Evolutionary conservation across 352 stramenopile species (phyloP).

Genomic region (Phytophthora parvispora): DNA sequence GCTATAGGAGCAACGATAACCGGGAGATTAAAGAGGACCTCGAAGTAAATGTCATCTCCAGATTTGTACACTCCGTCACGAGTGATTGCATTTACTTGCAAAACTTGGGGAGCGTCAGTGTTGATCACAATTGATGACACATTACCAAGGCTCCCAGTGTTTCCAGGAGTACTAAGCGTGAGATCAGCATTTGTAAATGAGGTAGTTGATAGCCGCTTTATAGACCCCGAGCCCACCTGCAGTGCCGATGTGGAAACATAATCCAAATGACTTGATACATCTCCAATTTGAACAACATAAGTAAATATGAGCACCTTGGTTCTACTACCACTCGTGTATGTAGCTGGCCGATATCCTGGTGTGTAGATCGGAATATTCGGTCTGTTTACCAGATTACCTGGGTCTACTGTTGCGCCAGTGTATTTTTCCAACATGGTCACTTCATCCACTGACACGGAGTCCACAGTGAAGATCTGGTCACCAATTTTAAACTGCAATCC

Average conservation of each 20-base stretch:
- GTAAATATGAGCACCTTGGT: constrained; percentile 58
- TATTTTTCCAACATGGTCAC: constrained; percentile 72
- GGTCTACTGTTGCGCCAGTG: constrained; percentile 47
- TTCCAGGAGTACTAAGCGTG: constrained; percentile 54
- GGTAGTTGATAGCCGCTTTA: constrained; percentile 62
- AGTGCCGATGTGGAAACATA: constrained; percentile 62
- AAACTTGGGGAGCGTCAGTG: constrained; percentile 50
- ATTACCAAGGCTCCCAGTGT: constrained; percentile 46
- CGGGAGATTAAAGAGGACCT: constrained; percentile 61
- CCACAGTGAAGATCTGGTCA: constrained; percentile 59
- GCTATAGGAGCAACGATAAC: constrained; percentile 49
- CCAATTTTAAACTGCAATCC: constrained; percentile 72
- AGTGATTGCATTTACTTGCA: constrained; percentile 57
- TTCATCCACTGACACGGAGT: constrained; percentile 47
- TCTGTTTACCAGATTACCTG: constrained; percentile 25
- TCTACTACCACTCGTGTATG: constrained; percentile 59
- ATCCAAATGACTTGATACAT: constrained; percentile 54
- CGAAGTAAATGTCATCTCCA: constrained; percentile 56
- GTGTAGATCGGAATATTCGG: constrained; percentile 50
- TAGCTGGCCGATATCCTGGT: constrained; percentile 59
- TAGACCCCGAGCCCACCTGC: constrained; percentile 57
- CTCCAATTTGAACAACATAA: constrained; percentile 69
- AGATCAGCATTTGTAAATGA: constrained; percentile 63
- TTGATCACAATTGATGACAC: constrained; percentile 57
- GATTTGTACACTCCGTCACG: constrained; percentile 69